Base-by-base conservation (phyloP, 257 asterid species). In the Nicotiana obtusifolia region DNA sequence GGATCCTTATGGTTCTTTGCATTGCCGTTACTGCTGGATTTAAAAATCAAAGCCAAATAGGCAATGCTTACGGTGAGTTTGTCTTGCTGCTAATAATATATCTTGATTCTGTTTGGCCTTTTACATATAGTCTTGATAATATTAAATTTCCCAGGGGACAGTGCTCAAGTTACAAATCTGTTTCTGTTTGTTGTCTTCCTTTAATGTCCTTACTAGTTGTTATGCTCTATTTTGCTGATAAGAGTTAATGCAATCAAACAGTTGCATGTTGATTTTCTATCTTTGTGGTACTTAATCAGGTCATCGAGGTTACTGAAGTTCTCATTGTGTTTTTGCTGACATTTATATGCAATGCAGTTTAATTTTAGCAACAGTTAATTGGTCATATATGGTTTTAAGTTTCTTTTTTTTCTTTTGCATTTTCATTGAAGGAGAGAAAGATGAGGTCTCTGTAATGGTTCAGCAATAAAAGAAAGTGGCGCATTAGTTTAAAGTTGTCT, bases 11-110 rank as follows among this genome's bases (percentile, higher is more conserved):
- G 99, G 78, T 94, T 83, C 99, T 95, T 77, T 94, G 99, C 87
- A 95, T 95, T 80, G 95, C 97, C 69, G 99, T 94, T 31, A 94
- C 99, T 69, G 99, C 98, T 78, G 99, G 99, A 68, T 95, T 95
- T 89, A 86, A 88, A 87, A 92, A 95, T 82, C 97, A 95, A 82
- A 93, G 92, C 92, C 99, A 95, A 89, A 95, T 95, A 33, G 99
- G 97, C 87, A 95, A 95, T 76, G 99, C 99, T 41, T 95, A 95
- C 13, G 99, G 99, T 95, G 62, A 84, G 91, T 64, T 69, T 28
- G 44, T 41, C 30, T 13, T 80, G 37, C 79, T 22, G 66, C 30
- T 80, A 26, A 78, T 80, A 26, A 78, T 33, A 68, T 16, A 26
- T 47, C 53, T 80, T 49, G 31, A 64, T 17, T 19, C 54, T 30